phyloP scores from a whole-genome alignment of 257 asterid species.

The Jasminum sambac region DNA sequence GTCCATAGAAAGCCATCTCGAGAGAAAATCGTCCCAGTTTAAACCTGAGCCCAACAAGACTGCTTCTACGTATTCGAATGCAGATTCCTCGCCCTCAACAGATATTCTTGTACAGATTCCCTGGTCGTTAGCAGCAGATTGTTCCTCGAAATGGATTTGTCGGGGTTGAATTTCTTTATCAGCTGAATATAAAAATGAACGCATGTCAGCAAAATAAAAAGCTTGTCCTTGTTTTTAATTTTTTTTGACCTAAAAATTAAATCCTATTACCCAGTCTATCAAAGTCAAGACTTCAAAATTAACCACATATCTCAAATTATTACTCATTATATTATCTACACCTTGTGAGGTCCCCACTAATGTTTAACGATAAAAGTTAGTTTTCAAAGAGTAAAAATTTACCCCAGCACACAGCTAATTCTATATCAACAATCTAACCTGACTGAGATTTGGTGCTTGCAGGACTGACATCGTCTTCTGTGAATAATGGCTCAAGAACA shows the following conservation, averaged over 20 bases:
- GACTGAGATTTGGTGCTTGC: slow-evolving; percentile 53
- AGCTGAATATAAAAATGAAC: slow-evolving; percentile 40
- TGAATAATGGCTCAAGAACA: slow-evolving; percentile 79
- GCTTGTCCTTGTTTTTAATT: too few relatives aligned
- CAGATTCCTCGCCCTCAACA: slow-evolving; percentile 82
- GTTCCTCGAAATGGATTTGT: slow-evolving; percentile 67
- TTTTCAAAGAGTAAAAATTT: too few relatives aligned
- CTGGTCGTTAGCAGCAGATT: slow-evolving; percentile 44
- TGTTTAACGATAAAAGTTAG: too few relatives aligned
- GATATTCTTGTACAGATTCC: slow-evolving; percentile 53
- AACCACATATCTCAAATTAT: too few relatives aligned
- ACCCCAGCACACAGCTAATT: not conserved
- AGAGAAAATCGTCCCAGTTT: slow-evolving; percentile 83
- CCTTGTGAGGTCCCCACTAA: too few relatives aligned
- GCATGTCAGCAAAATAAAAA: slow-evolving; percentile 24
- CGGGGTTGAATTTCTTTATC: slow-evolving; percentile 68
- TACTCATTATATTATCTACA: too few relatives aligned
- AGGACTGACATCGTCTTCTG: slow-evolving; percentile 84
- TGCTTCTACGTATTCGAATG: slow-evolving; percentile 99
- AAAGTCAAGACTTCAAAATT: too few relatives aligned
- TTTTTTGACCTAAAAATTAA: too few relatives aligned
- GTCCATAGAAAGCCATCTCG: slow-evolving; percentile 66
- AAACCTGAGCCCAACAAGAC: slow-evolving; percentile 92
- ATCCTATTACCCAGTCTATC: too few relatives aligned
- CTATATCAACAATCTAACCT: slow-evolving; percentile 47